Conservation (phyloP, 225 moss, liverwort and hornwort genomes). For the Polytrichum formosum region DNA sequence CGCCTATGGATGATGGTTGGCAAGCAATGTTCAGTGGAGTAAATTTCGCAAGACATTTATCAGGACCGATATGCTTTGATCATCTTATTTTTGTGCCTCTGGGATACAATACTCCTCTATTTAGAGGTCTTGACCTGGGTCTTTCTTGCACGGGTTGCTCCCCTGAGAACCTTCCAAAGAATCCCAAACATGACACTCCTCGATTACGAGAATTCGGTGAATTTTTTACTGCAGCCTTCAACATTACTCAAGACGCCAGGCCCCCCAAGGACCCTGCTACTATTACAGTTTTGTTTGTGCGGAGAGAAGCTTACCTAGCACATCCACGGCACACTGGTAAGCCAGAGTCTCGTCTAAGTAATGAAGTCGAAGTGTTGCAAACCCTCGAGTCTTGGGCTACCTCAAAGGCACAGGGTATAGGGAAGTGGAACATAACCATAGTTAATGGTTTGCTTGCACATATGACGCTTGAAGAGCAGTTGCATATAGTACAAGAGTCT, state of each 20-base stretch:
- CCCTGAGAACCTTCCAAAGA: slow-evolving; percentile 29
- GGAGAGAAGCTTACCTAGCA: slow-evolving; percentile 88
- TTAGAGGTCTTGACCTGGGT: slow-evolving; percentile 59
- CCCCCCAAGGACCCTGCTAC: slow-evolving; percentile 4
- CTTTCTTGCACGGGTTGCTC: slow-evolving; percentile 49
- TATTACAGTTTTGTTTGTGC: slow-evolving; percentile 74
- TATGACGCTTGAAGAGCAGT: slow-evolving; percentile 70
- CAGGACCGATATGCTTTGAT: slow-evolving; percentile 87
- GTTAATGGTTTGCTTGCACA: slow-evolving; percentile 85
- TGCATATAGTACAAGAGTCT: slow-evolving; percentile 61
- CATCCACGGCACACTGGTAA: slow-evolving; percentile 93
- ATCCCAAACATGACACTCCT: slow-evolving; percentile 40
- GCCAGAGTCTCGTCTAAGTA: slow-evolving; percentile 85
- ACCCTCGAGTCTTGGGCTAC: slow-evolving; percentile 65
- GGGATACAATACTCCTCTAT: slow-evolving; percentile 84
- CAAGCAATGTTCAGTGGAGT: slow-evolving; percentile 82
- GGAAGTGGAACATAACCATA: slow-evolving; percentile 41
- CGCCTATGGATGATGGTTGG: slow-evolving; percentile 95
- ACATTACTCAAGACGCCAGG: slow-evolving; percentile 11
- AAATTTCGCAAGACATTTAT: slow-evolving; percentile 71
- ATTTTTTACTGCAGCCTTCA: slow-evolving; percentile 65
- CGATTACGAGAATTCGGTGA: slow-evolving; percentile 91
- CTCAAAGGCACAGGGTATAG: slow-evolving; percentile 32
- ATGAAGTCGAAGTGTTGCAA: slow-evolving; percentile 67
- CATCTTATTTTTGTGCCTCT: slow-evolving; percentile 92